These are phyloP conservation scores for Neopestalotiopsis rosae DNA, from an alignment of 2,329 filamentous ascomycete genomes.

Conservation along the genomic window DNA sequence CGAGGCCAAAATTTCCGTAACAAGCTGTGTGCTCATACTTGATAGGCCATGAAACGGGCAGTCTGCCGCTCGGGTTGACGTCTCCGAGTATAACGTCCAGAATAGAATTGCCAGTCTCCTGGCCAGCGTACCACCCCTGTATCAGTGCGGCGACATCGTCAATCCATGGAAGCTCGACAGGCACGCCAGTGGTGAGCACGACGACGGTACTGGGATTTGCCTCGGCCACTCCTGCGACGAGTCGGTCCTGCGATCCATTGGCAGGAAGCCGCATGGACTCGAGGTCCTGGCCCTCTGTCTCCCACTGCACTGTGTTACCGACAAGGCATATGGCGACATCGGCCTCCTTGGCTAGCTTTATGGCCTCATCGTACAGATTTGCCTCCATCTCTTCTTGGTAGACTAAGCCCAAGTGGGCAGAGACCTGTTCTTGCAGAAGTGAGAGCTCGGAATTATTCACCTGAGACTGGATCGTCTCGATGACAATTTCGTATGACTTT, in stretches of 20 bases:
- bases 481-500: neutral
- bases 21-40: conserved; percentile 26
- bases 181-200: conserved; percentile 58
- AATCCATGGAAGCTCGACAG: conserved; percentile 81
- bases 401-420: neutral
- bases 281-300: conserved; percentile 13
- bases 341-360: conserved; percentile 3
- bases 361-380: neutral
- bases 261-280: conserved; percentile 3
- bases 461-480: conserved; percentile 1
- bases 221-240: conserved; percentile 23
- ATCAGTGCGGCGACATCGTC: conserved; percentile 79
- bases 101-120: conserved; percentile 82
- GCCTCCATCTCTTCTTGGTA: conserved; percentile 12
- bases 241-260: conserved; percentile 17
- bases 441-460: conserved; percentile 14
- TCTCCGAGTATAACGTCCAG: conserved; percentile 68
- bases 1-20: conserved; percentile 64
- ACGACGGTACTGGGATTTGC: conserved; percentile 56
- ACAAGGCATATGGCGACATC: conserved; percentile 8
- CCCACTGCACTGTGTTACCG: conserved; percentile 16
- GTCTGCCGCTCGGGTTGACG: conserved; percentile 31
- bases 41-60: conserved; percentile 34
- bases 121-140: conserved; percentile 79
- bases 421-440: neutral